Percentiles rank a stretch among this genome's conserved stretches.
phyloP scores from a whole-genome alignment of 495 filamentous ascomycete genomes.

The Aspergillus wentii region DNA sequence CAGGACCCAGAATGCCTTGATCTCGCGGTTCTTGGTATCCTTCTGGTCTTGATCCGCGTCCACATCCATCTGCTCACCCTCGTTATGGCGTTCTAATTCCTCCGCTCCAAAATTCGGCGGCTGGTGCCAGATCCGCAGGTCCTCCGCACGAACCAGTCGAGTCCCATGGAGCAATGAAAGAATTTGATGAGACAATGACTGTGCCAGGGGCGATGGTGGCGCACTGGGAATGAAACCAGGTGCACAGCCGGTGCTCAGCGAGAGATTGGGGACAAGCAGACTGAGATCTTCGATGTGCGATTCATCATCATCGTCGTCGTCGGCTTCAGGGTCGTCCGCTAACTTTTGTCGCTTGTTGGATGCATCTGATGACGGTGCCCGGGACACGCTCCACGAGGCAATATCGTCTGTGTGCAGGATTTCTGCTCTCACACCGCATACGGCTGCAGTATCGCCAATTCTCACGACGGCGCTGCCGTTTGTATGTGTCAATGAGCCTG shows the following conservation, averaged over 20 bases:
- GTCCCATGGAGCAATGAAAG: constrained; percentile 67
- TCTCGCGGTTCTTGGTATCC: constrained; percentile 30
- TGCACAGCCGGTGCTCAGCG: constrained; percentile 82
- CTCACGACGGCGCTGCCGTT: constrained; percentile 86
- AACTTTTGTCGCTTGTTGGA: constrained; percentile 28
- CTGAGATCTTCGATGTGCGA: constrained; percentile 54
- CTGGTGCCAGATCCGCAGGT: constrained; percentile 66
- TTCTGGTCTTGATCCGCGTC: constrained; percentile 18
- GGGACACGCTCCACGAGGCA: constrained; percentile 52
- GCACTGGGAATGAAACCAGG: constrained; percentile 79
- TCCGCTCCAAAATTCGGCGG: constrained; percentile 37
- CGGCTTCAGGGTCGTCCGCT: constrained; percentile 13
- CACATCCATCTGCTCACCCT: constrained; percentile 41
- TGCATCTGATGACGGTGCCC: constrained; percentile 16
- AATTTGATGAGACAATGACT: constrained; percentile 74
- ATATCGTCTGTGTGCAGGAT: constrained; percentile 69
- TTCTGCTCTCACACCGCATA: constrained; percentile 87
- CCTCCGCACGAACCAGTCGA: constrained; percentile 53
- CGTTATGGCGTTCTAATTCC: constrained; percentile 30
- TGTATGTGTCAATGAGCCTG: constrained; percentile 76
- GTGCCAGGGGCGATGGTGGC: constrained; percentile 73
- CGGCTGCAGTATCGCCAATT: constrained; percentile 81
- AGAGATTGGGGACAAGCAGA: constrained; percentile 88
- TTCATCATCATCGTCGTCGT: constrained; percentile 43
- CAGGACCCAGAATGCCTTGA: constrained; percentile 88